Percentiles rank a stretch among this genome's conserved stretches.
Evolutionary conservation across 148 eudicot genomes (phyloP).

Genomic region (Amaranthus cruentus): DNA sequence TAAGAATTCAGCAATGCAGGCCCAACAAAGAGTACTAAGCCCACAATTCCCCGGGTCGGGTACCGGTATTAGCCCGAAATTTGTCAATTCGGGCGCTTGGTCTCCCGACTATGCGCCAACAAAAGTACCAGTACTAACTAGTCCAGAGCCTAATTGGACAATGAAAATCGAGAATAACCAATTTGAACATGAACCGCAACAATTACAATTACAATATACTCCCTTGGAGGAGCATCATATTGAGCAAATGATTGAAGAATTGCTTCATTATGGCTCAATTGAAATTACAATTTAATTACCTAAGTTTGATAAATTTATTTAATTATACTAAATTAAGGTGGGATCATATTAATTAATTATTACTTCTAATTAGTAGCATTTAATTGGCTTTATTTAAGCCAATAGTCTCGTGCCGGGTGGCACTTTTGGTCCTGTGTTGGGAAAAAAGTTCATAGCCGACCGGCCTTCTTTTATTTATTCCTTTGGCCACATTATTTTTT

Average conservation of each 20-base stretch:
- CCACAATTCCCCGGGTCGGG: constrained; percentile 9
- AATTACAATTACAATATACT: constrained; percentile 26
- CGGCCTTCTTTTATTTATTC: constrained; percentile 23
- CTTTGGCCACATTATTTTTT: constrained; percentile 7
- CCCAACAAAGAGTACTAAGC: constrained; percentile 18
- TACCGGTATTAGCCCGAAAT: constrained; percentile 7
- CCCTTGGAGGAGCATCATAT: constrained; percentile 70
- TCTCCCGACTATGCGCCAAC: constrained; percentile 22
- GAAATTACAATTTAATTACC: constrained; percentile 36
- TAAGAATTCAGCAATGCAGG: constrained; percentile 36
- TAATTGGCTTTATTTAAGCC: constrained; percentile 13
- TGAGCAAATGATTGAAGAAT: constrained; percentile 87
- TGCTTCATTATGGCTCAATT: constrained; percentile 67
- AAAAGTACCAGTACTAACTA: constrained; percentile 3
- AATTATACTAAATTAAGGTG: constrained; percentile 9
- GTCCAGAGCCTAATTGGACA: constrained; percentile 11
- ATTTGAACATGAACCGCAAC: constrained; percentile 12
- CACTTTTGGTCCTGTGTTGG: constrained; percentile 32
- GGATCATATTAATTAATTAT: constrained; percentile 2
- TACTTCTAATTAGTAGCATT: neutral
- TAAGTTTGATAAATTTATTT: neutral
- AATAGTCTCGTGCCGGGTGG: constrained; percentile 1
- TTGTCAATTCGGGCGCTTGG: constrained; percentile 2
- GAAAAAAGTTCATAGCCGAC: constrained; percentile 23
- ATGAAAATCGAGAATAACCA: constrained; percentile 24